A percentile compares a stretch with the other conserved stretches of the same genome.
These are phyloP conservation scores for Imleria badia DNA, from an alignment of 768 basidiomycete species.

Conservation along the genomic window DNA sequence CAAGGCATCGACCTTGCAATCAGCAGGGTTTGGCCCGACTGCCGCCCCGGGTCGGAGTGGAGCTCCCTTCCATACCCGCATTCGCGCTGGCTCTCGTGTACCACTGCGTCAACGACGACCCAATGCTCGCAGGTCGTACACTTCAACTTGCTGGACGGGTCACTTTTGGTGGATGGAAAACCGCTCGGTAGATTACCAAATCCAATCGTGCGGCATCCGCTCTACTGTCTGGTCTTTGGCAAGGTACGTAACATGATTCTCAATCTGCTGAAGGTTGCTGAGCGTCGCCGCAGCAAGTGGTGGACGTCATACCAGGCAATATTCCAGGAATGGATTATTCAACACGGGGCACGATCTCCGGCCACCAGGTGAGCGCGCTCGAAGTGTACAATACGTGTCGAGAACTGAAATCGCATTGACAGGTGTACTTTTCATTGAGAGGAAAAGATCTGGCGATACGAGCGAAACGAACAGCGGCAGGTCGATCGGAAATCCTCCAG, in stretches of 20 bases:
- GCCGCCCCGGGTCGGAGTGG: constrained; percentile 28
- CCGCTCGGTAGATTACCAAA: constrained; percentile 39
- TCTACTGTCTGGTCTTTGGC: constrained; percentile 27
- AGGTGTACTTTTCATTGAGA: constrained; percentile 21
- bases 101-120: constrained; percentile 11
- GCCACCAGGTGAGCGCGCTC: background rate
- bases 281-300: background rate
- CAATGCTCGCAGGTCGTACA: constrained; percentile 30
- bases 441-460: no score
- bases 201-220: constrained; percentile 21
- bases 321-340: constrained; percentile 2
- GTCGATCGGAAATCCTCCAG: constrained; percentile 1
- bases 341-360: background rate
- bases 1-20: constrained; percentile 34
- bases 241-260: constrained; percentile 22
- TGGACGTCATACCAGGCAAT: background rate
- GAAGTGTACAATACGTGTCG: background rate
- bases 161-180: constrained; percentile 42
- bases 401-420: background rate
- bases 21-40: constrained; percentile 29
- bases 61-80: constrained; percentile 10
- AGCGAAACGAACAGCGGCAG: background rate
- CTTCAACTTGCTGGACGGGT: constrained; percentile 40
- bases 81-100: background rate
- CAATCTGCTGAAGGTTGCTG: background rate